Evolutionary conservation across 345 rosid species (phyloP).

Genomic region (Eucalyptus tenuipes): DNA sequence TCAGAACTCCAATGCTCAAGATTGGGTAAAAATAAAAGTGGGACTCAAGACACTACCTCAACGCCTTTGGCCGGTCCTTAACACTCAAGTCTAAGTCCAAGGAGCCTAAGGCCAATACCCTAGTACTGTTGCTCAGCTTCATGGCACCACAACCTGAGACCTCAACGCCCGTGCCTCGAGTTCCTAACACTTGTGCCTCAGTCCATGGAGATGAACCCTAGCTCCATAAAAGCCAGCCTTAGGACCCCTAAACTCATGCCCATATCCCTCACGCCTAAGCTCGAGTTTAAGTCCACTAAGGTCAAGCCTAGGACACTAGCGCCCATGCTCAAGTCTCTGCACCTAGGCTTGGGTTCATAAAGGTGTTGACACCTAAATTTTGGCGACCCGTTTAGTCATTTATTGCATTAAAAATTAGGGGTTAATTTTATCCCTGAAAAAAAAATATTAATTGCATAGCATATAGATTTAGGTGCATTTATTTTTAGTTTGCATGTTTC

Average conservation of each 20-base stretch:
- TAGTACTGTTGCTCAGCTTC: rapidly evolving
- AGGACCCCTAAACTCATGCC: neutral
- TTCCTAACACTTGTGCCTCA: no score
- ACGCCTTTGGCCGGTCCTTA: no score
- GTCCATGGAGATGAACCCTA: no score
- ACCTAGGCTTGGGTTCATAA: neutral
- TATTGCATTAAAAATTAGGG: no score
- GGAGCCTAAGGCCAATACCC: no score
- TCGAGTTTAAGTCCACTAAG: neutral
- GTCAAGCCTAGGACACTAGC: neutral
- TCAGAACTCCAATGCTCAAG: neutral
- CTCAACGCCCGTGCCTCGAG: rapidly evolving
- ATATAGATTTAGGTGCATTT: no score
- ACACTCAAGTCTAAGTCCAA: no score
- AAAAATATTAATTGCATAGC: no score
- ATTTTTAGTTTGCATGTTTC: no score
- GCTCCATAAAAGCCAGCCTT: rapidly evolving
- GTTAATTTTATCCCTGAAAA: no score
- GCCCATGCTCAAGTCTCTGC: rapidly evolving
- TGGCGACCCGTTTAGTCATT: no score
- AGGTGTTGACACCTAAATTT: no score
- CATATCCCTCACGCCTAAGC: neutral
- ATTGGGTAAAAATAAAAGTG: neutral
- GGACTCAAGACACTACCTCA: neutral
- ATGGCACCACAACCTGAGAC: rapidly evolving